phyloP scores from a whole-genome alignment of 331 rosid species.

The Quercus tomentella region DNA sequence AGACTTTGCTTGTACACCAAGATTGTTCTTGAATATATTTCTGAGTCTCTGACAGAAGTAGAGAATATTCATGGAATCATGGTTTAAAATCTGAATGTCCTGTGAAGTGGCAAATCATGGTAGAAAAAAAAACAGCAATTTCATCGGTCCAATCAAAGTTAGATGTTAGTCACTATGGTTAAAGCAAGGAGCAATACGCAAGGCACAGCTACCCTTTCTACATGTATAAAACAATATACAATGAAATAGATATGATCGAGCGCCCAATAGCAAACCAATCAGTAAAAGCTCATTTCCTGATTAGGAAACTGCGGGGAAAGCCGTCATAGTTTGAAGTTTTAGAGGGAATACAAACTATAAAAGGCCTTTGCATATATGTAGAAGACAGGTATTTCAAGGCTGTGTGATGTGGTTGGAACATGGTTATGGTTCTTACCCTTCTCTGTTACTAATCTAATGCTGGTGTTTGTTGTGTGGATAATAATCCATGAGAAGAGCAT shows the following conservation, averaged over 20 bases:
- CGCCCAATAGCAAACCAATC: not conserved
- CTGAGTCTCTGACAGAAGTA: no score
- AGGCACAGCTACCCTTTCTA: no score
- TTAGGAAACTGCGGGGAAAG: not conserved
- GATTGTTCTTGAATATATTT: no score
- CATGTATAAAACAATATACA: no score
- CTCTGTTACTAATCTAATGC: not conserved
- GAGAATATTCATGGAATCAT: no score
- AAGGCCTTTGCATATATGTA: not conserved
- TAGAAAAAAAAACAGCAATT: not conserved
- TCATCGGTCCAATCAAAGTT: not conserved
- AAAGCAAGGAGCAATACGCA: not conserved
- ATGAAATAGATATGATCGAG: not conserved
- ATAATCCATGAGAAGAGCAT: not conserved
- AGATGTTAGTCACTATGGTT: not conserved
- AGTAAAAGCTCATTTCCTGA: no score
- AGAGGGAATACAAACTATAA: not conserved
- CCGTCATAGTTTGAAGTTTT: not conserved
- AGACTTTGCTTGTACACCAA: no score
- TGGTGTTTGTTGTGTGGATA: not conserved
- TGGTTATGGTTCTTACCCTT: slow-evolving; percentile 1
- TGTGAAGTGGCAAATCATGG: slow-evolving; percentile 4
- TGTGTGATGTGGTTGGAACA: not conserved
- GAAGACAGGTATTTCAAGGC: not conserved
- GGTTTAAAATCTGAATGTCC: not conserved